Evolutionary conservation across 2,329 filamentous ascomycete genomes (phyloP).

Genomic region (Xylaria sp.): DNA sequence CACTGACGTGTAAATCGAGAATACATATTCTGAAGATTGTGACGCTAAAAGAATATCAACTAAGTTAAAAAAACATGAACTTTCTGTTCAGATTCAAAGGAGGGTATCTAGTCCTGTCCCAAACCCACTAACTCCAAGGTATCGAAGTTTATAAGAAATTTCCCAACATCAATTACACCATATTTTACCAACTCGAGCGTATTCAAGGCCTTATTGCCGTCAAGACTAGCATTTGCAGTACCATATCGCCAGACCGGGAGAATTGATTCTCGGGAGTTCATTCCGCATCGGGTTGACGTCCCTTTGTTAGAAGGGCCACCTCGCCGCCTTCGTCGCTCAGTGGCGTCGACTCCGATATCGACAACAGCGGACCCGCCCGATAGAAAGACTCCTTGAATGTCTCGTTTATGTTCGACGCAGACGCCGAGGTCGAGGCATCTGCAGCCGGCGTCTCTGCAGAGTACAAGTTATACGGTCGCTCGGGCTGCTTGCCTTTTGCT

Average conservation of each 20-base stretch:
- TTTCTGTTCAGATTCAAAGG: not conserved
- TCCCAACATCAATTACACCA: not conserved
- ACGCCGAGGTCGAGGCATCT: constrained; percentile 12
- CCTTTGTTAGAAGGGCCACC: not conserved
- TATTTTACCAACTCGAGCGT: too few relatives aligned
- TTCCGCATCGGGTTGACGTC: not conserved
- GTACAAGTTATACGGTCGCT: constrained; percentile 3
- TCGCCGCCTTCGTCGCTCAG: not conserved
- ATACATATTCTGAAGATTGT: too few relatives aligned
- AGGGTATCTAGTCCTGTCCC: constrained; percentile 17
- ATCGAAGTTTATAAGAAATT: not conserved
- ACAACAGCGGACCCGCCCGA: not conserved
- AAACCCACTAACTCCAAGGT: not conserved
- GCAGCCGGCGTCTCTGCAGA: not conserved
- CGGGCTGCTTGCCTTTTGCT: constrained; percentile 24
- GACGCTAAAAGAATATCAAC: too few relatives aligned
- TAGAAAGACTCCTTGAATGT: constrained; percentile 20
- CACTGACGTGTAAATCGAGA: too few relatives aligned
- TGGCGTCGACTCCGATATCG: not conserved
- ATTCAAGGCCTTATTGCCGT: not conserved
- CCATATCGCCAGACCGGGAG: too few relatives aligned
- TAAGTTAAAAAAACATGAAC: not conserved
- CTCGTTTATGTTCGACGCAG: not conserved
- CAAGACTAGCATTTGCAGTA: not conserved
- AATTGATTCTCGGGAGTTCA: not conserved